Evolutionary conservation across 2,329 filamentous ascomycete species (phyloP), one percentile per base, ranked within the genome.

Genomic region (Neonectria hederae): DNA sequence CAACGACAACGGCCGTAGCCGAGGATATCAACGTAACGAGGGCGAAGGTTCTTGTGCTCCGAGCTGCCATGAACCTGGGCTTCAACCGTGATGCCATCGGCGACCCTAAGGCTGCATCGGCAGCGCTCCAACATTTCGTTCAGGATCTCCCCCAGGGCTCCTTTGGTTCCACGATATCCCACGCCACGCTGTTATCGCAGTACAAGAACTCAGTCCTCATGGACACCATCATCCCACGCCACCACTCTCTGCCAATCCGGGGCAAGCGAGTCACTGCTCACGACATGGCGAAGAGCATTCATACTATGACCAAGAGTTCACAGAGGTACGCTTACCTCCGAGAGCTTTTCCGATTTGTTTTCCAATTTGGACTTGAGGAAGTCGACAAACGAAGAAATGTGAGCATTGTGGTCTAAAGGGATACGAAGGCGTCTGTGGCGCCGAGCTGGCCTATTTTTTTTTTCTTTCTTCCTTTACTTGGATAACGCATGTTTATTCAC

Each of bases 41-140:
- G 13, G 84, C 97, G 48, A 96, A 94, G 78, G 84, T 90, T 14
- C 84, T 97, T 10, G 89, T 97, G 32, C 83, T 97, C 43, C 94
- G 94, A 76, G 93, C 94, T 1, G 94, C 94, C 24, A 90, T 95
- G 81, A 94, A 95, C 74, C 87, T 91, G 3, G 94, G 94, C 11
- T 97, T 91, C 79, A 86, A 87, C 63, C 90, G 92, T 9, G 84
- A 88, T 21, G 75, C 81, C 2, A 81, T 83, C 13, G 74, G 78
- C 11, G 78, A 81, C 9, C 80, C 82, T 32, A 83, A 79, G 69
- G 78, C 78, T 53, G 83, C 79, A 69, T 82, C 83, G 3, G 80
- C 82, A 13, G 86, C 86, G 1, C 81, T 97, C 2, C 90, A 93
- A 28, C 83, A 86, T 1, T 97, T 96, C 74, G 89, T 95, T 53